Base-by-base conservation (phyloP, 108 stramenopile genomes). In the Discostella pseudostelligera region DNA sequence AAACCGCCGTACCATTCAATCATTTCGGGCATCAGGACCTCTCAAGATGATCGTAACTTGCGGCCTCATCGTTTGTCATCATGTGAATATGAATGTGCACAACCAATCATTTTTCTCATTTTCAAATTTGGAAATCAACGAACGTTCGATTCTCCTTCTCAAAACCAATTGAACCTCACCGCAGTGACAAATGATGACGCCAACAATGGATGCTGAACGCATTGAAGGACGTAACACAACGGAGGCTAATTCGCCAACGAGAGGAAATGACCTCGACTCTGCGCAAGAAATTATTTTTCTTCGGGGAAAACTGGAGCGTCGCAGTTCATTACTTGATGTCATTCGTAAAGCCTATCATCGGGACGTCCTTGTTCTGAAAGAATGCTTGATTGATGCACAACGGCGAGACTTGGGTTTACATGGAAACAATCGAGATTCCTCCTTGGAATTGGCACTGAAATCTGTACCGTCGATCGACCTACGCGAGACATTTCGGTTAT, bases 311-410 rank as follows among this genome's bases (percentile, higher is more conserved):
- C 74, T 80, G 8, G 40, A 48, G 8, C 70, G 76, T 22, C 71
- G 80, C 17, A 81, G 78, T 43, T 32, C 36, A 0, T 39, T 81
- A 1, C 72, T 81, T 20, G 76, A 81, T 53, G 53, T 58, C 5
- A 81, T 81, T 25, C 76, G 81, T 7, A 78, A 74, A 40, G 76
- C 76, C 0, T 81, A 81, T 25, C 76, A 81, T 39, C 76, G 77
- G 1, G 81, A 81, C 48, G 76, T 81, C 35, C 45, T 81, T 20
- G 46, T 55, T 20, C 35, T 78, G 24, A 73, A 77, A 48, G 72
- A 81, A 62, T 60, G 50, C 55, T 49, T 81, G 25, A 35, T 70
- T 9, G 42, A 63, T 47, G 58, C 63, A n/a, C 29, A 70, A 43
- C 4, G 12, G 26, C 36, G 45, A 37, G 69, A 62, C 19, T 47